These are phyloP conservation scores for Geranium incanum DNA, from an alignment of 441 rosid genomes.

Conservation along the genomic window DNA sequence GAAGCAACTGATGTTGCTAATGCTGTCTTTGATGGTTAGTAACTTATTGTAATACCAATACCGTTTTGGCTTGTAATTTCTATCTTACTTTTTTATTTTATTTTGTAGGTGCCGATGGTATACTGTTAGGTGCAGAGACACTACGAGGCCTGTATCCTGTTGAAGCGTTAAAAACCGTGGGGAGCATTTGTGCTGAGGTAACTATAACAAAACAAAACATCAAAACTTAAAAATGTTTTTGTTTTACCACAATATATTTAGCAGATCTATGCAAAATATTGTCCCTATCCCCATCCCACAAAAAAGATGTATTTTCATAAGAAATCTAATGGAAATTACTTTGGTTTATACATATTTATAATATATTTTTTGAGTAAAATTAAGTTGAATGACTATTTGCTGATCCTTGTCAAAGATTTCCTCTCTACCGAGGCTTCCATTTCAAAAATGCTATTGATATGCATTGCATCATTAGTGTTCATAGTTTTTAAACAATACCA, in stretches of 20 bases:
- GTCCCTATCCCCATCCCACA: not conserved
- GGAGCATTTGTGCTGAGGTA: constrained; percentile 28
- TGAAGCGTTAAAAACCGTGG: constrained; percentile 21
- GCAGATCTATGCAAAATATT: not conserved
- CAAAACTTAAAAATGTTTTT: not conserved
- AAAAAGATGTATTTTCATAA: not conserved
- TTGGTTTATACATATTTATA: not conserved
- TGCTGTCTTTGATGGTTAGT: constrained; percentile 28
- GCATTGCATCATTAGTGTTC: not conserved
- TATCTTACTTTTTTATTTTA: not conserved
- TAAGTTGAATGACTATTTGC: not conserved
- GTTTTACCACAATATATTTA: not conserved
- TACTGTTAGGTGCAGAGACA: constrained; percentile 29
- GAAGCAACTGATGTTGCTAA: constrained; percentile 33
- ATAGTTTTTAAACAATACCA: not conserved
- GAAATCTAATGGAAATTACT: not conserved
- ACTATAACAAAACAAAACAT: not conserved
- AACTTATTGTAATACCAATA: not conserved
- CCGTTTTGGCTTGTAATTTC: not conserved
- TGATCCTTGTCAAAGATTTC: constrained; percentile 1
- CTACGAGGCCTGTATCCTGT: constrained; percentile 26
- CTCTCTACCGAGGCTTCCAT: not conserved
- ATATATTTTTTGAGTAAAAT: not conserved
- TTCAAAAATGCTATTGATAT: not conserved
- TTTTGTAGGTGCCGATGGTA: constrained; percentile 26